Evolutionary conservation across 2,329 filamentous ascomycete genomes (phyloP).

Genomic region (Colletotrichum abscissum): DNA sequence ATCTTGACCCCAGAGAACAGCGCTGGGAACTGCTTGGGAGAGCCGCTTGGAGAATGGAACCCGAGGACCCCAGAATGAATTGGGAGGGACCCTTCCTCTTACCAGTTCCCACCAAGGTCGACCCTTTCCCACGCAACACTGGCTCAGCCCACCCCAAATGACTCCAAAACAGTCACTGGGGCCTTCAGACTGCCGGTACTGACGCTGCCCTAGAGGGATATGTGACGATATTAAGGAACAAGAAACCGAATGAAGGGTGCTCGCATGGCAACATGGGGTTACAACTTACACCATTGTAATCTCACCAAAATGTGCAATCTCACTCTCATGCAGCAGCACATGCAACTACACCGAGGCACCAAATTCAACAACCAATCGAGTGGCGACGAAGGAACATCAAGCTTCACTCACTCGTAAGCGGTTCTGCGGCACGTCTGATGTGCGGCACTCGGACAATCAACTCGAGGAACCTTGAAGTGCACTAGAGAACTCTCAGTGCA

Average conservation of each 20-base stretch:
- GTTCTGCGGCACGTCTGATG: constrained; percentile 21
- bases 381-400: constrained; percentile 1
- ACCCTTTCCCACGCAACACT: not conserved
- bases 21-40: not conserved
- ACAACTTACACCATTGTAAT: constrained; percentile 1
- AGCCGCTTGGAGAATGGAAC: not conserved
- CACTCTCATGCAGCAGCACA: not conserved
- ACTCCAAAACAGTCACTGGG: constrained; percentile 22
- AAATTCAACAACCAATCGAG: not conserved
- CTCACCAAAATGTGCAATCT: not conserved
- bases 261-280: constrained; percentile 13
- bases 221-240: constrained; percentile 26
- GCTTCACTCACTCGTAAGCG: constrained; percentile 3
- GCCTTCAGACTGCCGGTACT: constrained; percentile 24
- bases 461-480: not conserved
- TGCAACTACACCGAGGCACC: not conserved
- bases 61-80: not conserved
- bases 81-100: not conserved
- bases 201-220: constrained; percentile 16
- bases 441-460: not conserved
- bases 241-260: constrained; percentile 30
- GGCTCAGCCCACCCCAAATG: constrained; percentile 18
- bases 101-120: not conserved
- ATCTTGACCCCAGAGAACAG: not conserved
- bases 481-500: not conserved